Evolutionary conservation across 2,329 filamentous ascomycete species (phyloP).

Genomic region (Coniochaeta hoffmannii): DNA sequence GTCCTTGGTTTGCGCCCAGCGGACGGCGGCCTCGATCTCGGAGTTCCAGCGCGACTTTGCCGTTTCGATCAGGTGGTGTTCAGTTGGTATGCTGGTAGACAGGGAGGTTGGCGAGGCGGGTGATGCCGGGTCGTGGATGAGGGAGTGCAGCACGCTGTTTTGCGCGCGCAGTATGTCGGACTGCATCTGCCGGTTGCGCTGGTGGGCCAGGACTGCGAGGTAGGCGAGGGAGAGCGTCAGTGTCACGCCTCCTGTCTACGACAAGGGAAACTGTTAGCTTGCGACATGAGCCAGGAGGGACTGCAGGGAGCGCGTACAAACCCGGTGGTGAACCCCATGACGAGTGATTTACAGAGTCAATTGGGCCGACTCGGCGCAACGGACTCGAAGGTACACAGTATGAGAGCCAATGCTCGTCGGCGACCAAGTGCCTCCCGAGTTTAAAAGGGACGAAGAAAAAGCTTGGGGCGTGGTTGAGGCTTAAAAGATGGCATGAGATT

Average conservation of each 20-base stretch:
- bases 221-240: conserved; percentile 69
- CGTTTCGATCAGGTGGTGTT: conserved; percentile 52
- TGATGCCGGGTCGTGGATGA: conserved; percentile 30
- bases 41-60: conserved; percentile 74
- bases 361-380: not conserved
- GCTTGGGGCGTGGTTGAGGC: not conserved
- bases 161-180: conserved; percentile 50
- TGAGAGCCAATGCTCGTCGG: not conserved
- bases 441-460: not conserved
- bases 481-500: not conserved
- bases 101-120: conserved; percentile 19
- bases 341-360: conserved; percentile 11
- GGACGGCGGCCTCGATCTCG: conserved; percentile 60
- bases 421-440: not conserved
- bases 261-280: conserved; percentile 5
- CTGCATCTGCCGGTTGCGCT: conserved; percentile 56
- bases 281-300: not conserved
- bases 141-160: conserved; percentile 42
- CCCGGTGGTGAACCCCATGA: conserved; percentile 67
- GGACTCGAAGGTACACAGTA: not conserved
- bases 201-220: conserved; percentile 62
- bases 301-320: conserved; percentile 50
- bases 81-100: conserved; percentile 42
- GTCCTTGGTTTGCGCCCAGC: conserved; percentile 58
- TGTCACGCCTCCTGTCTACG: conserved; percentile 66